Evolutionary conservation across 805 yeast genomes (phyloP).

Genomic region (Saccharomyces jurei): DNA sequence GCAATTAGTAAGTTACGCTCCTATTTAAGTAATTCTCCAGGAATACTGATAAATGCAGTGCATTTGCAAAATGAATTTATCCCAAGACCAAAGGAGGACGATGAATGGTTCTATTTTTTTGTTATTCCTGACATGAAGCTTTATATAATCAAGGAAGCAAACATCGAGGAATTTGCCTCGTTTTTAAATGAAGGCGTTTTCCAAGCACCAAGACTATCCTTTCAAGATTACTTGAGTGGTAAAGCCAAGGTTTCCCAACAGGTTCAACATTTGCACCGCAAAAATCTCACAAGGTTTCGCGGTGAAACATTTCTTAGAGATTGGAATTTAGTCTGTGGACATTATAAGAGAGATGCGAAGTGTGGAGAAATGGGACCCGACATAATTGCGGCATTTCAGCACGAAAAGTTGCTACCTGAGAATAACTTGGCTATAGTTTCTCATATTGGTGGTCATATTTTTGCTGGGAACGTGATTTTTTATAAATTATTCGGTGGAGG

Average conservation of each 20-base stretch:
- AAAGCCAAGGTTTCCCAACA: background rate
- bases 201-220: background rate
- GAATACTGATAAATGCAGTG: slow-evolving; percentile 15
- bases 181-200: slow-evolving; percentile 12
- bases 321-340: slow-evolving; percentile 23
- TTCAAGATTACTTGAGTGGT: slow-evolving; percentile 1
- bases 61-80: slow-evolving; percentile 8
- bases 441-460: slow-evolving; percentile 81
- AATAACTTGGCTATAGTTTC: slow-evolving; percentile 49
- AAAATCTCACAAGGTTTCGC: slow-evolving; percentile 2
- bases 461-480: slow-evolving; percentile 71
- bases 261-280: background rate
- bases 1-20: slow-evolving; percentile 12
- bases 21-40: slow-evolving; percentile 9
- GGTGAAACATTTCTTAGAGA: slow-evolving; percentile 5
- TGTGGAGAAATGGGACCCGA: slow-evolving; percentile 22
- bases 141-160: slow-evolving; percentile 9
- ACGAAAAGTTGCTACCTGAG: slow-evolving; percentile 10
- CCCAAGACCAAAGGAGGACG: slow-evolving; percentile 1
- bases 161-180: slow-evolving; percentile 12
- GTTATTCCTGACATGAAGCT: slow-evolving; percentile 21
- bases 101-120: slow-evolving; percentile 1
- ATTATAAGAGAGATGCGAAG: slow-evolving; percentile 21
- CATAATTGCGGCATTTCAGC: slow-evolving; percentile 8
- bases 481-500: slow-evolving; percentile 25